phyloP scores from a whole-genome alignment of 2,329 filamentous ascomycete genomes.

The Teratosphaeria viscida region DNA sequence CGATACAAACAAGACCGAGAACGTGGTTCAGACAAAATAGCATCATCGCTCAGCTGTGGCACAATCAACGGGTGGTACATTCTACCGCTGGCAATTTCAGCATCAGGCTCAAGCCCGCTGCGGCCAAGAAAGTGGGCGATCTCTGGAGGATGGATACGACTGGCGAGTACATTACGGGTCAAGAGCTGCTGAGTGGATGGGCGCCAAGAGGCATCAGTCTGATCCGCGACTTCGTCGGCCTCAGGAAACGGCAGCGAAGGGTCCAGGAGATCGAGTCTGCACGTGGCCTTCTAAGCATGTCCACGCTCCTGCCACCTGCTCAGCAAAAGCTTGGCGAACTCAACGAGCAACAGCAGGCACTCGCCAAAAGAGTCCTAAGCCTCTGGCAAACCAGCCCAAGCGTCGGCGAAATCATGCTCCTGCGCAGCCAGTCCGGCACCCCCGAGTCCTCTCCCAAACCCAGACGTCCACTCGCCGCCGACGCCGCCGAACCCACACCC shows the following conservation, averaged over 20 bases:
- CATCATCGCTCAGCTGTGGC: constrained; percentile 80
- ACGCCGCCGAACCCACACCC: constrained; percentile 29
- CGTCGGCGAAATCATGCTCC: constrained; percentile 36
- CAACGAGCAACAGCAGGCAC: constrained; percentile 26
- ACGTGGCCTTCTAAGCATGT: constrained; percentile 46
- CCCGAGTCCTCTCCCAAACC: constrained; percentile 41
- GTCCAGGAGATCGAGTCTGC: constrained; percentile 71
- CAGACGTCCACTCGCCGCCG: constrained; percentile 26
- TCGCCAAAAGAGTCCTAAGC: constrained; percentile 46
- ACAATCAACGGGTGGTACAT: constrained; percentile 72
- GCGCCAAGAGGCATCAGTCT: constrained; percentile 80
- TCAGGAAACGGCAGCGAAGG: constrained; percentile 62
- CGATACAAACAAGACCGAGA: constrained; percentile 72
- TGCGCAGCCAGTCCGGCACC: constrained; percentile 50
- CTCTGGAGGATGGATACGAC: constrained; percentile 94
- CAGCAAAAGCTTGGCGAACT: constrained; percentile 8
- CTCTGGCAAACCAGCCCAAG: constrained; percentile 48
- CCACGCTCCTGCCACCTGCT: constrained; percentile 32
- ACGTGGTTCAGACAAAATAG: constrained; percentile 77
- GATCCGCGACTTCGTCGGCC: constrained; percentile 73
- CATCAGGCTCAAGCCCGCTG: constrained; percentile 72
- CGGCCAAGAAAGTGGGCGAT: constrained; percentile 83
- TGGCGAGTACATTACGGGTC: constrained; percentile 91
- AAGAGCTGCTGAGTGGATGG: constrained; percentile 79
- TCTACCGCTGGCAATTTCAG: constrained; percentile 82